These are phyloP conservation scores for Tylopilus intermedius DNA, from an alignment of 768 basidiomycete species.

Conservation along the genomic window DNA sequence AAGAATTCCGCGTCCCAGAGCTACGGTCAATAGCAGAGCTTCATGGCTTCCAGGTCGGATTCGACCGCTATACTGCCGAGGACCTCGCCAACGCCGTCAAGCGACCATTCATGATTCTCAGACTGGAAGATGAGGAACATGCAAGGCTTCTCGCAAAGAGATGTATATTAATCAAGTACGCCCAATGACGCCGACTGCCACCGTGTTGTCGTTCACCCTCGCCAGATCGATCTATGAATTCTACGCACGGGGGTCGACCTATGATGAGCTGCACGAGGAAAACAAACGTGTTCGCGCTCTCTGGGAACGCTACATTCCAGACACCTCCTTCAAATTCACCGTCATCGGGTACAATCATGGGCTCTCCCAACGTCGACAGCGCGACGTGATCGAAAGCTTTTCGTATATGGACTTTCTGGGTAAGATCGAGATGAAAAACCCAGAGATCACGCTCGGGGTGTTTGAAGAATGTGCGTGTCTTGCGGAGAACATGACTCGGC, in stretches of 20 bases:
- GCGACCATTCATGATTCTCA: conserved; percentile 72
- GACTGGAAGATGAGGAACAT: conserved; percentile 65
- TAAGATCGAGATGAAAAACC: conserved; percentile 73
- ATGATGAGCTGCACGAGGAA: conserved; percentile 61
- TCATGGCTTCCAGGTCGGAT: conserved; percentile 54
- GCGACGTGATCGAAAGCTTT: conserved; percentile 71
- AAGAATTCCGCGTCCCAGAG: conserved; percentile 81
- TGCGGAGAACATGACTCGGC: neutral
- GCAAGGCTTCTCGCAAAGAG: conserved; percentile 67
- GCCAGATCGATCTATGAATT: conserved; percentile 72
- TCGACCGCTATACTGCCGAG: conserved; percentile 39
- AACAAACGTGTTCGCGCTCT: conserved; percentile 40
- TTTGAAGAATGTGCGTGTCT: conserved; percentile 80
- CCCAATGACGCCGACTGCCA: neutral
- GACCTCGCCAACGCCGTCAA: conserved; percentile 42
- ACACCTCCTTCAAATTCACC: conserved; percentile 78
- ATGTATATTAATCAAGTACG: conserved; percentile 81
- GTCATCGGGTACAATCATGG: conserved; percentile 73
- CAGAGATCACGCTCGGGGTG: conserved; percentile 66
- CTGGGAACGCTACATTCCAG: conserved; percentile 56
- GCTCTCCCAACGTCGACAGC: conserved; percentile 63
- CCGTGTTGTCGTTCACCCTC: neutral
- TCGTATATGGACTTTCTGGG: conserved; percentile 80
- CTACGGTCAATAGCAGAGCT: conserved; percentile 73
- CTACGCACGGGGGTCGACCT: conserved; percentile 65